These are phyloP conservation scores for Fusarium lyarnte DNA, from an alignment of 2,329 filamentous ascomycete species.

Conservation along the genomic window DNA sequence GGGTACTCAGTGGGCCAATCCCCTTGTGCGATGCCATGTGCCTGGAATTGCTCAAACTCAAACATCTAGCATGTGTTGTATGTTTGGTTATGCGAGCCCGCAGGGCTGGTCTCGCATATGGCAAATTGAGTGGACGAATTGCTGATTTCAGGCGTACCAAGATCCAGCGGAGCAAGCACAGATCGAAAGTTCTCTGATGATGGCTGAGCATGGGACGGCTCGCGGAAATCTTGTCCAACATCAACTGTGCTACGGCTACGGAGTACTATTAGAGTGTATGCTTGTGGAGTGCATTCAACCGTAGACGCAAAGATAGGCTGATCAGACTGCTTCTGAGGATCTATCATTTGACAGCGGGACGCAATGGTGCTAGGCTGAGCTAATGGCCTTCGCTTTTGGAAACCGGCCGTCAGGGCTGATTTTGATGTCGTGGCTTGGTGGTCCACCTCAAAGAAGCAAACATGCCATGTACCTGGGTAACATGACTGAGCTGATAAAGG, in stretches of 20 bases:
- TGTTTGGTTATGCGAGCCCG: conserved; percentile 23
- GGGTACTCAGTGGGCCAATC: conserved; percentile 2
- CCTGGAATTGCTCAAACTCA: conserved; percentile 23
- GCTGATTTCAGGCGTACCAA: neutral
- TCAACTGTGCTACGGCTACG: neutral
- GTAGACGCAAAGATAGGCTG: neutral
- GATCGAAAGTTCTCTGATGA: neutral
- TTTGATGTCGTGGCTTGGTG: neutral
- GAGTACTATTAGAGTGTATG: neutral
- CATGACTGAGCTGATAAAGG: neutral
- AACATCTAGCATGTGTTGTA: conserved; percentile 26
- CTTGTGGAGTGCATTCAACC: neutral
- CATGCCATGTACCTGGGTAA: neutral
- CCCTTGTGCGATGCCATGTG: conserved; percentile 30
- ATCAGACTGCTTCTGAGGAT: neutral
- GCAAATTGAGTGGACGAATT: conserved; percentile 9
- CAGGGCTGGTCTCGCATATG: conserved; percentile 13
- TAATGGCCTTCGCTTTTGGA: neutral
- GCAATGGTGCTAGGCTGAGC: neutral
- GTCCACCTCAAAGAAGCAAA: conserved; percentile 1
- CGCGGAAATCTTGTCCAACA: conserved; percentile 3
- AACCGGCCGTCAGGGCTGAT: neutral
- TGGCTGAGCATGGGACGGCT: neutral
- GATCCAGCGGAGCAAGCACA: neutral
- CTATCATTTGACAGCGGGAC: neutral